Percentiles rank a stretch among this genome's conserved stretches.
Conservation (phyloP, 129 eudicot genomes). For the Gnaphalium uliginosum region DNA sequence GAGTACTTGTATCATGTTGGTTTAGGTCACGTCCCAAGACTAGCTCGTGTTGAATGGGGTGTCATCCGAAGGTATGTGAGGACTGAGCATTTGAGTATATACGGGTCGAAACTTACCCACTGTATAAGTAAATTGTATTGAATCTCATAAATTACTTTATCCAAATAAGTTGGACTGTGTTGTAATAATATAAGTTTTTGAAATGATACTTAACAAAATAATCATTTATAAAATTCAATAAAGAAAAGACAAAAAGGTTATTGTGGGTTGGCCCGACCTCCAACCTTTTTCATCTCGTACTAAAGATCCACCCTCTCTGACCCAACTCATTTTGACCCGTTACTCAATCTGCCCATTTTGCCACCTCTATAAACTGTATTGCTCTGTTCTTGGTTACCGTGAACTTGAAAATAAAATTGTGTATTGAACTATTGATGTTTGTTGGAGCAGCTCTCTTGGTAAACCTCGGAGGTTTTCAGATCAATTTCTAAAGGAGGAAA, state of each 20-base stretch:
- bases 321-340: background rate
- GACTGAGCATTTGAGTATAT: conserved; percentile 5
- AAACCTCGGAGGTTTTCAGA: conserved; percentile 88
- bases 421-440: conserved; percentile 4
- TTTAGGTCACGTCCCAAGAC: conserved; percentile 94
- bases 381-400: conserved; percentile 7
- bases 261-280: background rate
- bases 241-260: background rate
- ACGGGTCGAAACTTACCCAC: background rate
- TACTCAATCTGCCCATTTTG: background rate
- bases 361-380: background rate
- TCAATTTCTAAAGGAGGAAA: conserved; percentile 88
- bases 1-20: conserved; percentile 97
- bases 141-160: too few species aligned
- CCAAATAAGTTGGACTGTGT: background rate
- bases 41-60: conserved; percentile 98
- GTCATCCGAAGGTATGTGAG: conserved; percentile 80
- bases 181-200: background rate
- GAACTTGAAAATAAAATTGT: background rate
- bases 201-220: background rate
- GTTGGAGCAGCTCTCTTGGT: conserved; percentile 85
- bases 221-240: background rate
- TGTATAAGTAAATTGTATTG: too few species aligned
- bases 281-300: conserved; percentile 2
- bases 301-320: background rate